A percentile compares a stretch with the other conserved stretches of the same genome.
phyloP scores from a whole-genome alignment of 192 early-diverging fungal species.

The Diversispora epigaea region DNA sequence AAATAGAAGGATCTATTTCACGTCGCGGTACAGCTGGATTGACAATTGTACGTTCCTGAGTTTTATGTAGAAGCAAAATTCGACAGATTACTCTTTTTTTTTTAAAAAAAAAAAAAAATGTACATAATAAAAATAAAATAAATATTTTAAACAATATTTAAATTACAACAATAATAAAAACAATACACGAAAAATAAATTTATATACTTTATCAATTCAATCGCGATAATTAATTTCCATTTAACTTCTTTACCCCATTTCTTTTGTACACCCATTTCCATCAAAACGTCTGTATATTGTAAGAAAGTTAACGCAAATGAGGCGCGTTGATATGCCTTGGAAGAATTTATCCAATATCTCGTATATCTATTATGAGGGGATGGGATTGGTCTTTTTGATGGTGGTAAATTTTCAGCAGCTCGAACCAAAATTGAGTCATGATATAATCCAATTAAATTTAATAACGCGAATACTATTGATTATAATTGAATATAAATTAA shows the following conservation, averaged over 20 bases:
- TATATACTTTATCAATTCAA: conserved; percentile 71
- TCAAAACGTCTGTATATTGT: conserved; percentile 69
- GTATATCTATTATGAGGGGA: conserved; percentile 75
- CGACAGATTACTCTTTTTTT: conserved; percentile 27
- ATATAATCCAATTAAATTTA: conserved; percentile 80
- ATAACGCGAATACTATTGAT: conserved; percentile 68
- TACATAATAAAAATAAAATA: too few species aligned
- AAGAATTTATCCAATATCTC: conserved; percentile 51
- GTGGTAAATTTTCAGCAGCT: conserved; percentile 45
- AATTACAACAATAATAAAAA: not conserved
- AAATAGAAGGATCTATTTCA: conserved; percentile 31
- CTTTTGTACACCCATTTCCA: conserved; percentile 77
- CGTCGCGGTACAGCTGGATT: conserved; percentile 22
- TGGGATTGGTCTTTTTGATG: conserved; percentile 42
- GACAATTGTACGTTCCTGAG: conserved; percentile 1
- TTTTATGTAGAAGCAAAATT: conserved; percentile 22
- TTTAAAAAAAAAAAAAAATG: conserved; percentile 5
- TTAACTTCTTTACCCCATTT: conserved; percentile 57
- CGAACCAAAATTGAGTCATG: conserved; percentile 78
- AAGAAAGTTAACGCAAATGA: conserved; percentile 67
- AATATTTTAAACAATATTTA: too few species aligned
- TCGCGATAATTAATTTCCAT: conserved; percentile 59
- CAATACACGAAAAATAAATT: not conserved
- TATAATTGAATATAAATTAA: not conserved
- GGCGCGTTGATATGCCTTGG: conserved; percentile 52